phyloP scores from a whole-genome alignment of 169 alveolate genomes.

The Eimeria acervulina region DNA sequence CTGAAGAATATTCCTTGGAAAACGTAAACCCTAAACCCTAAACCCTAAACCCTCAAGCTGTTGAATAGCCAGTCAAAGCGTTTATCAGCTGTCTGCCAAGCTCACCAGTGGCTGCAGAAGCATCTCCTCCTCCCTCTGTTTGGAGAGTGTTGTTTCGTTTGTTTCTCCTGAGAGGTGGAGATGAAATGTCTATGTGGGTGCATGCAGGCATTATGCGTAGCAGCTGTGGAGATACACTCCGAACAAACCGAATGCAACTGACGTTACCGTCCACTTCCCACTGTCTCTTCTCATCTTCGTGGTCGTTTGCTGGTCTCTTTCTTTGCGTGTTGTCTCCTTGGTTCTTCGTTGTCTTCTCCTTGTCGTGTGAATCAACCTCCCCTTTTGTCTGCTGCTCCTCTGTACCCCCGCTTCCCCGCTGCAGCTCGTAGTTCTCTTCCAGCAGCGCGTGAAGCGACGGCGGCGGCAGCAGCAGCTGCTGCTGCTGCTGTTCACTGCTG shows the following conservation, averaged over 20 bases:
- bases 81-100: neutral
- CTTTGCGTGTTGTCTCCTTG: neutral
- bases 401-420: neutral
- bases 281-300: neutral
- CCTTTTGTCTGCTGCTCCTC: neutral
- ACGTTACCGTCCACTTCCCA: neutral
- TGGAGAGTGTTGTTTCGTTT: neutral
- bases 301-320: too few species aligned
- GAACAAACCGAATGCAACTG: conserved; percentile 37
- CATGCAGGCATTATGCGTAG: neutral
- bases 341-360: neutral
- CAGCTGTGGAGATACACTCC: conserved; percentile 2
- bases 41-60: neutral
- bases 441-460: neutral
- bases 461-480: neutral
- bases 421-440: neutral
- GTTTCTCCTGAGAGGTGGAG: neutral
- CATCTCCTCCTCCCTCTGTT: neutral
- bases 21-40: neutral
- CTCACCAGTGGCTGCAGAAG: neutral
- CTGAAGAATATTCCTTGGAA: neutral
- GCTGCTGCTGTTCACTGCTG: neutral
- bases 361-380: neutral
- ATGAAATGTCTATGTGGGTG: neutral
- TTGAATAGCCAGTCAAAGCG: neutral